Percentiles rank a stretch among this genome's conserved stretches.
Evolutionary conservation across 768 basidiomycete species (phyloP).

Genomic region (Punctularia strigosozonata): DNA sequence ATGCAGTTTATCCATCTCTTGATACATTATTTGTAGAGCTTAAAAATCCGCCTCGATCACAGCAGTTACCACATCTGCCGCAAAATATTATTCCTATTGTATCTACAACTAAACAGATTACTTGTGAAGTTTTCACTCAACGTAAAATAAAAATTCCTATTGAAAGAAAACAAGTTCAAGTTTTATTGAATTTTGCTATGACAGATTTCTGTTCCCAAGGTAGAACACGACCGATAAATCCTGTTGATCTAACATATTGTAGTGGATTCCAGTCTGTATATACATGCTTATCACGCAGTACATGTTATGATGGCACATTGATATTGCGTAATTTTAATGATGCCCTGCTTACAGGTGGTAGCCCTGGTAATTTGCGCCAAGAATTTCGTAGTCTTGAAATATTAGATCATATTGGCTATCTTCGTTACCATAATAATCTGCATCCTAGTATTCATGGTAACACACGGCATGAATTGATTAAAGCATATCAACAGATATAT

Average conservation of each 20-base stretch:
- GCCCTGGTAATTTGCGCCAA: neutral
- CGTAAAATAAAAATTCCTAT: slow-evolving; percentile 1
- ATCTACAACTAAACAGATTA: neutral
- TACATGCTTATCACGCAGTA: too few relatives aligned
- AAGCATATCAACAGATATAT: too few relatives aligned
- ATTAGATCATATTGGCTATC: neutral
- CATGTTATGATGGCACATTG: too few relatives aligned
- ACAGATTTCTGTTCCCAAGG: slow-evolving; percentile 14
- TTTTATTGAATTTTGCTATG: slow-evolving; percentile 13
- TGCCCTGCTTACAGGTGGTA: too few relatives aligned
- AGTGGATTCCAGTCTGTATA: too few relatives aligned
- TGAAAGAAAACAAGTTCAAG: slow-evolving; percentile 7
- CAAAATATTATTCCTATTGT: slow-evolving; percentile 11
- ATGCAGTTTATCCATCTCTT: neutral
- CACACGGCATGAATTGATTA: too few relatives aligned
- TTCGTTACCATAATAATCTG: too few relatives aligned
- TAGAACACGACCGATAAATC: too few relatives aligned
- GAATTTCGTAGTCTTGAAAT: slow-evolving; percentile 6
- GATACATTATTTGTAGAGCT: slow-evolving; percentile 10
- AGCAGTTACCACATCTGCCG: slow-evolving; percentile 8
- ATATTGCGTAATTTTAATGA: too few relatives aligned
- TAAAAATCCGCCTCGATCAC: slow-evolving; percentile 1
- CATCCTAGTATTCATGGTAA: too few relatives aligned
- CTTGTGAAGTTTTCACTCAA: slow-evolving; percentile 5
- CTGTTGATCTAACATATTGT: too few relatives aligned